Evolutionary conservation across 2,329 filamentous ascomycete species (phyloP), one percentile per base, ranked within the genome.

Genomic region (Talaromyces pinophilus): DNA sequence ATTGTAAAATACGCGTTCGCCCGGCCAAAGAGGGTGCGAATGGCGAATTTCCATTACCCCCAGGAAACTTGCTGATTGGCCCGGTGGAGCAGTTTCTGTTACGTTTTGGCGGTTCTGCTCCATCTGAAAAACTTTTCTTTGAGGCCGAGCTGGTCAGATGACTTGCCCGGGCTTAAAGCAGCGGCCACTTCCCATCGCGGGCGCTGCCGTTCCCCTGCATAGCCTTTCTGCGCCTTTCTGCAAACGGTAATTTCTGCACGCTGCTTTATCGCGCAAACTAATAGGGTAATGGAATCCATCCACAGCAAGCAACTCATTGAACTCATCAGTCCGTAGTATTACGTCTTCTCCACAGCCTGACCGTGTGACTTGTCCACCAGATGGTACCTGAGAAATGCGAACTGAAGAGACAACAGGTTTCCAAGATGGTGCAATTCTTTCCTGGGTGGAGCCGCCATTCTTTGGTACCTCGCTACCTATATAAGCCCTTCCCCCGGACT

Each of bases 31-130:
- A 55, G 52, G 30, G 52, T 57, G 13, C 30, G 33, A 38, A 57
- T 57, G 33, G 54, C 54, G 35, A 60, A 46, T 71, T 73, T 73
- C 70, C 67, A 75, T 76, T 76, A 75, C 73, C 74, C 74, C 72
- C 72, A 72, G 67, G 68, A 74, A 77, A 75, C 68, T 65, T 67
- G 67, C 30, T 71, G 55, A 78, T 78, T 79, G 77, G 77, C 50
- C 59, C 22, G 2, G 1, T 1, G 4, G 15, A n/a, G 46, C 64
- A 70, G 48, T 78, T 79, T 78, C 73, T 76, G 68, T 79, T 79
- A 79, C 76, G 77, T 78, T 71, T 74, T 63, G 70, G 44, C 28
- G 55, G 42, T 54, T n/a, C 61, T 44, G 65, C 48, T 50, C 44
- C 54, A 55, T 62, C 42, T 7, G n/a, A 46, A 55, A 55, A 60